Evolutionary conservation across 202 grass and related monocot genomes (phyloP).

Genomic region (Tripidium arundinaceum): DNA sequence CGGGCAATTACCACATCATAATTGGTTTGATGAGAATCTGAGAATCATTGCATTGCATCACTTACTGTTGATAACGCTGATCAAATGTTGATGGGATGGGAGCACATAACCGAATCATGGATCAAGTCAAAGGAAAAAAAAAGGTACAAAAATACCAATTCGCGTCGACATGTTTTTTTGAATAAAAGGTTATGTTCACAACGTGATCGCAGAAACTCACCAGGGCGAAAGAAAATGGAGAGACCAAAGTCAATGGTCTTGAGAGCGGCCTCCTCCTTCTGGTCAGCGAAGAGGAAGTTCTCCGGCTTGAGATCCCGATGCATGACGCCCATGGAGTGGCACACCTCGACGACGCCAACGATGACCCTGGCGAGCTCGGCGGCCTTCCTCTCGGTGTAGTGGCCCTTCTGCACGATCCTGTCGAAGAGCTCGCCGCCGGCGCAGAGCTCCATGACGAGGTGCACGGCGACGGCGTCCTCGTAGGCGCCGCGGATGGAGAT

Average conservation of each 20-base stretch:
- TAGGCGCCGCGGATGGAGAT: constrained; percentile 76
- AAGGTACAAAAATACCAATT: background rate
- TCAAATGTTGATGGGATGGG: background rate
- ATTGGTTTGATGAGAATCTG: background rate
- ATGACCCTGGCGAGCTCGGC: constrained; percentile 89
- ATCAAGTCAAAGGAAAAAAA: background rate
- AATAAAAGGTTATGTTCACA: too few relatives aligned
- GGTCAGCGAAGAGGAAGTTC: constrained; percentile 84
- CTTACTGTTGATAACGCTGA: background rate
- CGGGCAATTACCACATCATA: background rate
- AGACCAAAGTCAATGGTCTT: constrained; percentile 98
- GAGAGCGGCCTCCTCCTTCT: constrained; percentile 66
- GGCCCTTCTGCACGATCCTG: constrained; percentile 77
- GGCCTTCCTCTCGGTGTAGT: constrained; percentile 83
- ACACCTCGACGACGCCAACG: constrained; percentile 78
- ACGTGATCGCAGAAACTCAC: too few relatives aligned
- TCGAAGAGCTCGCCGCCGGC: constrained; percentile 92
- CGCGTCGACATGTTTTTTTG: background rate
- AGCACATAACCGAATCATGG: background rate
- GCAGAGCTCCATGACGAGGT: constrained; percentile 97
- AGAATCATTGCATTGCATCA: background rate
- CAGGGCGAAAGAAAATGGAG: constrained; percentile 91
- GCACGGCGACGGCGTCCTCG: constrained; percentile 88
- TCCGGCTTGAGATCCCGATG: constrained; percentile 98
- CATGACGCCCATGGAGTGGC: constrained; percentile 97